These are phyloP conservation scores for Tuctoria greenei DNA, from an alignment of 176 grass and related monocot species.

Conservation along the genomic window DNA sequence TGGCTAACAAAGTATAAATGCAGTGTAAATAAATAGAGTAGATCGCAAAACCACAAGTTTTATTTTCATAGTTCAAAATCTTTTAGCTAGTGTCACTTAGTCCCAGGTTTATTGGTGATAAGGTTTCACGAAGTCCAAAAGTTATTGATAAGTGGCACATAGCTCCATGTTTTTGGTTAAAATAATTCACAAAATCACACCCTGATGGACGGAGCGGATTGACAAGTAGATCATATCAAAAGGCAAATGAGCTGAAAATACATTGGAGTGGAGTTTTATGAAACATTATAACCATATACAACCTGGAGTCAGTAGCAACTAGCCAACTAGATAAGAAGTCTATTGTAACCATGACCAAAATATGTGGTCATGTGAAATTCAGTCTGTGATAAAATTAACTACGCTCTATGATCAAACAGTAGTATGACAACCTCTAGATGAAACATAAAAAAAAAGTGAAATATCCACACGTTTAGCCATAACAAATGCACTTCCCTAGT, in stretches of 20 bases:
- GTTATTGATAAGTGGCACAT: neutral
- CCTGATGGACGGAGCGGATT: neutral
- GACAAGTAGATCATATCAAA: neutral
- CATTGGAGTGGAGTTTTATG: neutral
- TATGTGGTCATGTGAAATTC: neutral
- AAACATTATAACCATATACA: neutral
- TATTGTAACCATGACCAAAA: neutral
- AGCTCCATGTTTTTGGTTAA: neutral
- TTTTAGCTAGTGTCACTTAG: neutral
- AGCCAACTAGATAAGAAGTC: neutral
- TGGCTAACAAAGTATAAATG: neutral
- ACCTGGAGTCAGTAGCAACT: neutral
- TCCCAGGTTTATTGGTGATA: neutral
- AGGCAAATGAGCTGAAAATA: neutral
- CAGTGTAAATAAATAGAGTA: neutral
- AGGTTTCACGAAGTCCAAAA: neutral
- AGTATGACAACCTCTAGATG: neutral
- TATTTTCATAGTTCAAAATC: neutral
- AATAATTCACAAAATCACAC: neutral
- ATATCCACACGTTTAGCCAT: neutral
- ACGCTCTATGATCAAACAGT: neutral
- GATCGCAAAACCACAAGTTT: neutral
- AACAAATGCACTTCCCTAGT: constrained; percentile 13
- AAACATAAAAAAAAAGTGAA: constrained; percentile 10
- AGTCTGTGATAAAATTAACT: neutral